Evolutionary conservation across 2,329 filamentous ascomycete genomes (phyloP).

Genomic region (Talaromyces piceae): DNA sequence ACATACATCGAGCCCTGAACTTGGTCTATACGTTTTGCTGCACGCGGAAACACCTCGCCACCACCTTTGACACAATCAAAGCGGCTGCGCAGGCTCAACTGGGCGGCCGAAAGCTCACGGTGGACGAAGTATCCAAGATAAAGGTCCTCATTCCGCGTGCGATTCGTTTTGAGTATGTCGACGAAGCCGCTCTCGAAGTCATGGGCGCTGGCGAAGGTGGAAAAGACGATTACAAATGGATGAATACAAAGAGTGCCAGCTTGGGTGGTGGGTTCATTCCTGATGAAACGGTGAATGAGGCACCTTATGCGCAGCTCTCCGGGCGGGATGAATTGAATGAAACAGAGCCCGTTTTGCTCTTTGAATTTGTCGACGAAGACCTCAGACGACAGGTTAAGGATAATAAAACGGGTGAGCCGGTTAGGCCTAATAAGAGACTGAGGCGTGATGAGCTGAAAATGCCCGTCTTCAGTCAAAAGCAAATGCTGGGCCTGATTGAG

Average conservation of each 20-base stretch:
- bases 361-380: constrained; percentile 90
- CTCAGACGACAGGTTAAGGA: constrained; percentile 70
- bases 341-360: constrained; percentile 56
- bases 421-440: constrained; percentile 59
- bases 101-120: constrained; percentile 54
- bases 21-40: constrained; percentile 92
- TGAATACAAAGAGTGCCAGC: constrained; percentile 9
- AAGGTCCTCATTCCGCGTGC: constrained; percentile 68
- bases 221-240: constrained; percentile 15
- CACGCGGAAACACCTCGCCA: constrained; percentile 83
- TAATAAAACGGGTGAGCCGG: constrained; percentile 65
- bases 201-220: constrained; percentile 63
- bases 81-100: constrained; percentile 77
- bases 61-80: constrained; percentile 83
- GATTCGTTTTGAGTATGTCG: constrained; percentile 78
- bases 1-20: constrained; percentile 77
- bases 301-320: constrained; percentile 20
- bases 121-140: constrained; percentile 77
- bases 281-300: constrained; percentile 9
- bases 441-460: constrained; percentile 77
- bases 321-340: constrained; percentile 43
- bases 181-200: constrained; percentile 74
- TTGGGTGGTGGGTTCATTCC: constrained; percentile 9
- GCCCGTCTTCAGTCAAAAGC: constrained; percentile 87
- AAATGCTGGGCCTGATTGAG: constrained; percentile 82